Conservation (phyloP, 495 filamentous ascomycete species). For the Penicillium mononematosum region DNA sequence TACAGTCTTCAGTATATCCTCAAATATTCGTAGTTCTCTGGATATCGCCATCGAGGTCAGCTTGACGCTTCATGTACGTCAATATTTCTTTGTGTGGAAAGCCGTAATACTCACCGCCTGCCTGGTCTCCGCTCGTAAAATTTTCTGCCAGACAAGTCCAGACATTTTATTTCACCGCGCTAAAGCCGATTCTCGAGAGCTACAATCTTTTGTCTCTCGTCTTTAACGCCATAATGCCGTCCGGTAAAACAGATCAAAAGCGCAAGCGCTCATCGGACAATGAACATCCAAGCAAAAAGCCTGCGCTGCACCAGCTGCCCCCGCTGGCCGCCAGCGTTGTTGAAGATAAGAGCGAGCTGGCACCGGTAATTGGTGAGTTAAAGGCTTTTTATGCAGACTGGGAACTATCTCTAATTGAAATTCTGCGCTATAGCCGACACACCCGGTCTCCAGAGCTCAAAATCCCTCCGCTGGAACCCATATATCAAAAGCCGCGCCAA, state of each 20-base stretch:
- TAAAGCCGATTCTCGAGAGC: constrained; percentile 15
- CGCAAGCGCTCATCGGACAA: constrained; percentile 63
- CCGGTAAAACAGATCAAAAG: constrained; percentile 62
- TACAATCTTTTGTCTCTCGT: constrained; percentile 5
- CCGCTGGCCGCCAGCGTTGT: constrained; percentile 57
- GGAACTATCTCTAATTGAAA: constrained; percentile 12
- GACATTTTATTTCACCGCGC: constrained; percentile 30
- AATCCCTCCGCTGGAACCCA: constrained; percentile 57
- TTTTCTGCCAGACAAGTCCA: constrained; percentile 31
- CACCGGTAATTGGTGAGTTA: constrained; percentile 56
- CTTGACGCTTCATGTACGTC: constrained; percentile 1
- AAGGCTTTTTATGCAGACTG: neutral
- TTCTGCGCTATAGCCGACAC: constrained; percentile 55
- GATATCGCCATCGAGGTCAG: neutral
- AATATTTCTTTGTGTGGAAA: constrained; percentile 28
- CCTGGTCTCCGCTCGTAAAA: constrained; percentile 22
- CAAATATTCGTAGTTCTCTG: neutral
- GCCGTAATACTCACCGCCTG: constrained; percentile 22
- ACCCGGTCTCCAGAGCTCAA: constrained; percentile 61
- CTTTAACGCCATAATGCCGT: constrained; percentile 45
- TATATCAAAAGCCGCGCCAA: constrained; percentile 57
- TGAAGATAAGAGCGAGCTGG: constrained; percentile 54
- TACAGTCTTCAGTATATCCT: neutral
- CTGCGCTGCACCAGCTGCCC: constrained; percentile 47
- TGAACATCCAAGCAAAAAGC: constrained; percentile 62